Evolutionary conservation across 768 basidiomycete genomes (phyloP).

Genomic region (Leccinum barrowsii): DNA sequence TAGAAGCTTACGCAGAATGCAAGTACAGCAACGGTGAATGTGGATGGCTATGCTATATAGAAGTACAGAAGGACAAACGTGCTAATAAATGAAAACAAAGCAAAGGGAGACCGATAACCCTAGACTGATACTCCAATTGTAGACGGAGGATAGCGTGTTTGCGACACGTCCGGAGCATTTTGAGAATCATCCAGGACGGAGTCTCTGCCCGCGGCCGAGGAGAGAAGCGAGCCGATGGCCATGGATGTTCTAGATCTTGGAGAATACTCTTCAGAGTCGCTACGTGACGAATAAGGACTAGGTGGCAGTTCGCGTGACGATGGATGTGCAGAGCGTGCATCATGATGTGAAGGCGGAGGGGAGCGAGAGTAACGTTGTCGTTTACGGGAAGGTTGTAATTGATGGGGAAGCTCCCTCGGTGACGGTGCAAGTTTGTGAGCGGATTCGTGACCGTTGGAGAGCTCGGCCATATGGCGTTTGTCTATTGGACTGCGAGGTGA

Average conservation of each 20-base stretch:
- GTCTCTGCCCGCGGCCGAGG: slow-evolving; percentile 38
- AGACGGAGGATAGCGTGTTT: slow-evolving; percentile 16
- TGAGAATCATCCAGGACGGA: slow-evolving; percentile 24
- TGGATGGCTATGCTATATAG: slow-evolving; percentile 21
- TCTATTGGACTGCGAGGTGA: slow-evolving; percentile 31
- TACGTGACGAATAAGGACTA: slow-evolving; percentile 70
- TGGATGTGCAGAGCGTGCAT: slow-evolving; percentile 30
- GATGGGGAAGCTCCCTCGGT: slow-evolving; percentile 30
- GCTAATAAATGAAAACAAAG: slow-evolving; percentile 21
- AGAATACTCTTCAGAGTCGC: slow-evolving; percentile 66
- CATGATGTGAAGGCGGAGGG: slow-evolving; percentile 42
- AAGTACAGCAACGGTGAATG: slow-evolving; percentile 17
- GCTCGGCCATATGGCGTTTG: slow-evolving; percentile 15
- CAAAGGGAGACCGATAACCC: neutral
- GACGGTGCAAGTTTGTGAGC: slow-evolving; percentile 7
- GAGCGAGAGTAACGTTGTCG: slow-evolving; percentile 62
- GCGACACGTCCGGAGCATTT: slow-evolving; percentile 18
- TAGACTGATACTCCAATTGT: slow-evolving; percentile 24
- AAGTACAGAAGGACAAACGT: slow-evolving; percentile 20
- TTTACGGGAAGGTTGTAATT: slow-evolving; percentile 50
- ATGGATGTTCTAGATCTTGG: slow-evolving; percentile 71
- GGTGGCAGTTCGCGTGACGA: slow-evolving; percentile 56
- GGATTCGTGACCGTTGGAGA: slow-evolving; percentile 16
- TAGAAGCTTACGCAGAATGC: slow-evolving; percentile 18
- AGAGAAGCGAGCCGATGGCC: slow-evolving; percentile 75